Evolutionary conservation across 2,329 filamentous ascomycete genomes (phyloP).

Genomic region (Dothideomycetes sp.): DNA sequence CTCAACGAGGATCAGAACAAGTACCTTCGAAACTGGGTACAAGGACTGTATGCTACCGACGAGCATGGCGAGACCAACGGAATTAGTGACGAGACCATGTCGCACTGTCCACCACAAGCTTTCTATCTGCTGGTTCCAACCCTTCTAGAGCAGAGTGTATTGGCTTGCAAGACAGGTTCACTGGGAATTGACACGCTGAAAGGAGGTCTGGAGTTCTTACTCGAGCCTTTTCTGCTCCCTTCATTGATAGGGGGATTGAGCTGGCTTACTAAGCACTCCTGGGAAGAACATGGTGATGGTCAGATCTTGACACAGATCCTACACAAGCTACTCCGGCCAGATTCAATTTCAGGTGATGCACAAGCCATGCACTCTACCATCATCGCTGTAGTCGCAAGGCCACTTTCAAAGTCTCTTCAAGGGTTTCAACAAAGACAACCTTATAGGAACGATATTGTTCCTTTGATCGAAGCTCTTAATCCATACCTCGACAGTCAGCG

Average conservation of each 20-base stretch:
- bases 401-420: constrained; percentile 57
- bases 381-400: constrained; percentile 60
- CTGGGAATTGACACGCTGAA: constrained; percentile 63
- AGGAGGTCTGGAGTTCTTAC: constrained; percentile 67
- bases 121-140: constrained; percentile 73
- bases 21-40: constrained; percentile 66
- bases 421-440: constrained; percentile 59
- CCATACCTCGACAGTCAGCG: constrained; percentile 50
- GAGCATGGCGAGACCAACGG: constrained; percentile 46
- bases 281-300: constrained; percentile 54
- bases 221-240: constrained; percentile 72
- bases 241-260: constrained; percentile 64
- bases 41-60: constrained; percentile 67
- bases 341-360: constrained; percentile 62
- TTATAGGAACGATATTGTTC: constrained; percentile 59
- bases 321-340: constrained; percentile 61
- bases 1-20: constrained; percentile 56
- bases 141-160: constrained; percentile 64
- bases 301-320: constrained; percentile 63
- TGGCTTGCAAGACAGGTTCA: constrained; percentile 57
- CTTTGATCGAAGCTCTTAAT: constrained; percentile 57
- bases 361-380: constrained; percentile 62
- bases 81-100: constrained; percentile 71
- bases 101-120: constrained; percentile 70
- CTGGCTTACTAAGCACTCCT: constrained; percentile 63